These are phyloP conservation scores for Xylariaceae sp. DNA, from an alignment of 2,329 filamentous ascomycete species.

Conservation along the genomic window DNA sequence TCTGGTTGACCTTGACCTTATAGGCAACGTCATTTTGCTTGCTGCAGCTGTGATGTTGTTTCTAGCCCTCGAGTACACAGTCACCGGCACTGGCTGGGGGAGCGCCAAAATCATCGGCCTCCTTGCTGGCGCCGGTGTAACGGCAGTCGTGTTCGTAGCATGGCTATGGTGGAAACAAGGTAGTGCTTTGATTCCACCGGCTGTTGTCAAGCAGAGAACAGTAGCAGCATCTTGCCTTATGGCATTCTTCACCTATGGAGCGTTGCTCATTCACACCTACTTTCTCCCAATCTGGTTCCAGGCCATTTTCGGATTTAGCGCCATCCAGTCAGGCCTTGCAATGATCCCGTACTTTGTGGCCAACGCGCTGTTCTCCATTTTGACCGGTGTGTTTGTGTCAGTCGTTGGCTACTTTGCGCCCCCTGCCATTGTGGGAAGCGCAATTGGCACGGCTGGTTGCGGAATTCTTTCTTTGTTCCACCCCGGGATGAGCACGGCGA, in stretches of 20 bases:
- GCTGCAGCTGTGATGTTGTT: conserved; percentile 49
- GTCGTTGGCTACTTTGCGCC: conserved; percentile 31
- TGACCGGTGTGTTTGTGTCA: conserved; percentile 30
- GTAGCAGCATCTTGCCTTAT: conserved; percentile 44
- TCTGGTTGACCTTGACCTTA: conserved; percentile 38
- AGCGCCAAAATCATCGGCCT: conserved; percentile 47
- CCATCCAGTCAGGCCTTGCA: conserved; percentile 30
- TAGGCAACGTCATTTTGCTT: conserved; percentile 49
- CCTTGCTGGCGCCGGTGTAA: conserved; percentile 31
- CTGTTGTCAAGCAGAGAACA: conserved; percentile 46
- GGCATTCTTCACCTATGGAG: conserved; percentile 45
- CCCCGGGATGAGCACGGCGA: conserved; percentile 35
- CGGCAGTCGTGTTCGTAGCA: conserved; percentile 35
- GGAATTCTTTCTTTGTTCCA: conserved; percentile 41
- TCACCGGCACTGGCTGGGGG: conserved; percentile 47
- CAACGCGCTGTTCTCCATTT: conserved; percentile 29
- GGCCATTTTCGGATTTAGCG: conserved; percentile 35
- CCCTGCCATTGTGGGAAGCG: conserved; percentile 27
- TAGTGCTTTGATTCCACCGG: conserved; percentile 47
- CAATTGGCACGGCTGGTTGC: conserved; percentile 40
- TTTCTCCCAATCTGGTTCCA: conserved; percentile 50
- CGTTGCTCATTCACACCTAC: conserved; percentile 47
- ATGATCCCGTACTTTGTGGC: conserved; percentile 32
- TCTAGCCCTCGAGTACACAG: conserved; percentile 51
- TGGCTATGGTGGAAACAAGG: conserved; percentile 45